Evolutionary conservation across 306 rosid species (phyloP).

Genomic region (Pterocarpus santalinus): DNA sequence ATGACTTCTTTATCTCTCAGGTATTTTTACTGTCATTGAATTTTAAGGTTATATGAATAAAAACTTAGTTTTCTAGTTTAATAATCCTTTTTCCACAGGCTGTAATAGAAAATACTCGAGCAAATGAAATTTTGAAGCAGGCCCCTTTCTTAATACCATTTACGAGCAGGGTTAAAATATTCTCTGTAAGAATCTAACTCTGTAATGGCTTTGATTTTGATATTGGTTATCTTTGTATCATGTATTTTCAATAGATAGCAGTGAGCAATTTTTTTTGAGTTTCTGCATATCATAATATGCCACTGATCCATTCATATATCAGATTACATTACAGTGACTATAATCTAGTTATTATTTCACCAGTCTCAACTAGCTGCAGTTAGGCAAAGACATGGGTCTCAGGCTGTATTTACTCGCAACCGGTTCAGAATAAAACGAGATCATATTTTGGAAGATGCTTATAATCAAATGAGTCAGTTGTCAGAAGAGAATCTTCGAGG

Average conservation of each 20-base stretch:
- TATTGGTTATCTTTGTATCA: slow-evolving; percentile 28
- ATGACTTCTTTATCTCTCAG: slow-evolving; percentile 96
- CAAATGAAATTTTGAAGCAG: slow-evolving; percentile 92
- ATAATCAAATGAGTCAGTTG: slow-evolving; percentile 89
- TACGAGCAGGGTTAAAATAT: slow-evolving; percentile 98
- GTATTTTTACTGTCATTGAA: slow-evolving; percentile 56
- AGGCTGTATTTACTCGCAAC: slow-evolving; percentile 75
- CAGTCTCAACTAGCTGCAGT: slow-evolving; percentile 96
- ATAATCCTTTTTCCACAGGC: slow-evolving; percentile 63
- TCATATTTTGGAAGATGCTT: slow-evolving; percentile 96
- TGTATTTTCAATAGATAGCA: slow-evolving; percentile 13
- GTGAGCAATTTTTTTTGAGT: not conserved
- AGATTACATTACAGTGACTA: slow-evolving; percentile 20
- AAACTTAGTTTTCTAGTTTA: slow-evolving; percentile 27
- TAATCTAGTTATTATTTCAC: slow-evolving; percentile 53
- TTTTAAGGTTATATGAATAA: slow-evolving; percentile 21
- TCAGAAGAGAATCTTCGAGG: slow-evolving; percentile 98
- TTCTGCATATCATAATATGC: slow-evolving; percentile 25
- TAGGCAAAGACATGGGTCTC: slow-evolving; percentile 78
- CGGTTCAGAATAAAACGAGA: slow-evolving; percentile 91
- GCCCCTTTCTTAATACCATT: slow-evolving; percentile 96
- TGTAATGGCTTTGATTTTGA: slow-evolving; percentile 29
- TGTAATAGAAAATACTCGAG: slow-evolving; percentile 76
- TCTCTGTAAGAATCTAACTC: slow-evolving; percentile 71
- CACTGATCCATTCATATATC: not conserved